Evolutionary conservation across 192 early-diverging fungal species (phyloP).

Genomic region (Coemansia sp.): DNA sequence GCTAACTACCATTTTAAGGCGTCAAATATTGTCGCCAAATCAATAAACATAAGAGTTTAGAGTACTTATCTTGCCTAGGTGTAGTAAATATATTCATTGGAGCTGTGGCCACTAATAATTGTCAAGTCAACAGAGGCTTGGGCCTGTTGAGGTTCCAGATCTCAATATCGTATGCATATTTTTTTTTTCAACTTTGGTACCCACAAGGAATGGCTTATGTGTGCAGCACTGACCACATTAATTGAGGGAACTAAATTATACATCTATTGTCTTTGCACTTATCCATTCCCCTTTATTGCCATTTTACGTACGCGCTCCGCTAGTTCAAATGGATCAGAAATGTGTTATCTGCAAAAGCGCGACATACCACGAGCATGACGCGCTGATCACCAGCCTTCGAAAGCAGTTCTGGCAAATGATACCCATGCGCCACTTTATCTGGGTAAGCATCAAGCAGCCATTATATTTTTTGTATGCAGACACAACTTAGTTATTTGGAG

Average conservation of each 20-base stretch:
- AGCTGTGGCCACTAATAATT: background rate
- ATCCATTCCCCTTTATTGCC: background rate
- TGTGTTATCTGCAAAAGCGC: conserved; percentile 51
- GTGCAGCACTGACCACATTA: background rate
- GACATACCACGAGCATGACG: conserved; percentile 50
- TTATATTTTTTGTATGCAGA: background rate
- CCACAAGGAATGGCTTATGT: conserved; percentile 1
- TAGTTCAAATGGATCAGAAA: conserved; percentile 37
- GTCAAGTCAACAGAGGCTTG: background rate
- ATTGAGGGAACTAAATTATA: background rate
- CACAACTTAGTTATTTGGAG: background rate
- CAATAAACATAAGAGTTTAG: background rate
- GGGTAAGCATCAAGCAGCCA: conserved; percentile 22
- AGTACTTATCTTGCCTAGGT: background rate
- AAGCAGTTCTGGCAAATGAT: conserved; percentile 60
- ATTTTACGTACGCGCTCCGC: background rate
- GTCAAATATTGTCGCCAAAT: background rate
- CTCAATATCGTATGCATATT: background rate
- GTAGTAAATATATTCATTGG: background rate
- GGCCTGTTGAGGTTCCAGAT: background rate
- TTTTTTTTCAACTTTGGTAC: background rate
- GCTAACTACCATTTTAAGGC: background rate
- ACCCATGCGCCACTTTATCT: conserved; percentile 40
- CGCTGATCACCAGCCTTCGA: conserved; percentile 41
- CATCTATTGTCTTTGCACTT: background rate